Evolutionary conservation across 2,329 filamentous ascomycete species (phyloP).

Genomic region (Epichloe typhina): DNA sequence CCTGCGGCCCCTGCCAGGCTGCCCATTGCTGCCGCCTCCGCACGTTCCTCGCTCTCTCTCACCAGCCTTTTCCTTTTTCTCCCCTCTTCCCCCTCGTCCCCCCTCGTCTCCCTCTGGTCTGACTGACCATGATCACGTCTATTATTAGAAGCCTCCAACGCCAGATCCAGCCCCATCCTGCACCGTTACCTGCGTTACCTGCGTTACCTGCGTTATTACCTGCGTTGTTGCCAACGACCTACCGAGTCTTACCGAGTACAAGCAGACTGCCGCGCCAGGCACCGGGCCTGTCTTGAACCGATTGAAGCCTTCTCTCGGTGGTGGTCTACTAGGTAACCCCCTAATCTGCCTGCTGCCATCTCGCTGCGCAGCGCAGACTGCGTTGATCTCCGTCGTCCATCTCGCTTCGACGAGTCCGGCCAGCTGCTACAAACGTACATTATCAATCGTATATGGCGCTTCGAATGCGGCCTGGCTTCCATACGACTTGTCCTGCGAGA

Average conservation of each 20-base stretch:
- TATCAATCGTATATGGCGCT: background rate
- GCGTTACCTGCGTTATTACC: background rate
- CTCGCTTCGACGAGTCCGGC: background rate
- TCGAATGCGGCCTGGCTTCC: background rate
- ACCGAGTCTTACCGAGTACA: no score
- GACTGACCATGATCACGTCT: slow-evolving; percentile 28
- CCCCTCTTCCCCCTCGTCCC: slow-evolving; percentile 6
- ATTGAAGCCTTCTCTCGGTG: background rate
- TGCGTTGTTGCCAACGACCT: background rate
- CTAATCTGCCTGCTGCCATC: background rate
- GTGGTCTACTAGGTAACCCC: no score
- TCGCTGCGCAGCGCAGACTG: background rate
- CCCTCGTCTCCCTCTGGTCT: slow-evolving; percentile 8
- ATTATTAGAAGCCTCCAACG: slow-evolving; percentile 39
- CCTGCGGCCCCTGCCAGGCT: no score
- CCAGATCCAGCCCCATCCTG: slow-evolving; percentile 35
- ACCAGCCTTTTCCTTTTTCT: slow-evolving; percentile 2
- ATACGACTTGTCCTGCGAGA: background rate
- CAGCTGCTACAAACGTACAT: background rate
- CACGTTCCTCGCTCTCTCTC: background rate
- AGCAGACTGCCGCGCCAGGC: no score
- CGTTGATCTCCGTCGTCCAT: background rate
- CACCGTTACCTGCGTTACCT: slow-evolving; percentile 2
- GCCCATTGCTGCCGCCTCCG: no score
- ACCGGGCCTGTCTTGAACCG: background rate